Evolutionary conservation across 306 rosid species (phyloP), one percentile per base, ranked within the genome.

Genomic region (Pterocarpus santalinus): DNA sequence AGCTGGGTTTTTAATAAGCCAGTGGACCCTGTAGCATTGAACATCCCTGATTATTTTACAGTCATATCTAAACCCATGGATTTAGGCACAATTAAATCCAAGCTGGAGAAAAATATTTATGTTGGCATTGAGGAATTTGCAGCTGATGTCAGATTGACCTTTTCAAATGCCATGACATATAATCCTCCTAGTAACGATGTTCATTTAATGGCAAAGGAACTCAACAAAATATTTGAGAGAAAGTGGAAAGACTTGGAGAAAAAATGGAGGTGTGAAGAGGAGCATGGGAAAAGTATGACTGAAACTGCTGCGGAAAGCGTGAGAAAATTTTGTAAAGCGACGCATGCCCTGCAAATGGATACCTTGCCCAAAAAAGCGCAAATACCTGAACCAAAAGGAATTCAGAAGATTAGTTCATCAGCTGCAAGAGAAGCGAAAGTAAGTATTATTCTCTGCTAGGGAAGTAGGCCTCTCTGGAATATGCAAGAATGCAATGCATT

Each of bases 121-220:
- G 47, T 7, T 36, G 79, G 57, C 41, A 51, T 67, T 38, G 88
- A 85, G 75, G 91, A 84, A 75, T 92, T 92, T 73, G 90, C 88
- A 3, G 84, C 89, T 73, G 97, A 92, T 73, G 81, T 92, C 76
- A 82, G 94, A 39, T 74, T 88, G 85, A 88, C 90, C 7, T 92
- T 92, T 84, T 84, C 90, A n/a, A 92, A 92, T 84, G 90, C 92
- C 67, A 87, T 90, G 92, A 75, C 69, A 16, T 92, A 90, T 56
- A 90, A 92, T 69, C 91, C 97, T 66, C 90, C 92, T 15, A 72
- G 30, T 13, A 90, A 92, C 76, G 17, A 32, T 47, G 92, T 90
- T 79, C 92, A 92, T 68, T 49, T 69, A 64, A 84, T 90, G 87
- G 97, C 97, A 3, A 73, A 80, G 82, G 85, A 90, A 9, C 78